A percentile compares a stretch with the other conserved stretches of the same genome.
Evolutionary conservation across 345 rosid species (phyloP).

Genomic region (Heritiera fomes): DNA sequence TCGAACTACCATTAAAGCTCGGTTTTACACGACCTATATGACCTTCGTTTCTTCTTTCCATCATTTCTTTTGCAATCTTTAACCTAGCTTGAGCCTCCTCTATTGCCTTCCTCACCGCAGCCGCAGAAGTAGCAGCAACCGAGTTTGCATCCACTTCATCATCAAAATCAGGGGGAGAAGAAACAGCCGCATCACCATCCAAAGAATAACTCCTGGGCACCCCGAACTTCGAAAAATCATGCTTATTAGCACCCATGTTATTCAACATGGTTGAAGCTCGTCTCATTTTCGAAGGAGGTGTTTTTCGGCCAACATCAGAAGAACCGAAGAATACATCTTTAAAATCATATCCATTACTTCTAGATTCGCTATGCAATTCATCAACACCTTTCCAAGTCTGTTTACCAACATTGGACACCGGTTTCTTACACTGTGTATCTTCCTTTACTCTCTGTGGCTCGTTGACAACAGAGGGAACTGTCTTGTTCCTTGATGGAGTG

Average conservation of each 20-base stretch:
- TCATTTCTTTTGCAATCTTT: conserved; percentile 68
- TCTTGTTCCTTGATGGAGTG: conserved; percentile 32
- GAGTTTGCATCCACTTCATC: conserved; percentile 75
- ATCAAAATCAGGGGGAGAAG: conserved; percentile 63
- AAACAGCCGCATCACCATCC: conserved; percentile 38
- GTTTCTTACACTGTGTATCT: conserved; percentile 31
- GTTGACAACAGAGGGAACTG: conserved; percentile 30
- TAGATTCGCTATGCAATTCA: conserved; percentile 31
- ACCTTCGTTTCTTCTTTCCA: conserved; percentile 70
- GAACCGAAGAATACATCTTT: conserved; percentile 40
- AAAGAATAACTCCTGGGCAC: conserved; percentile 37
- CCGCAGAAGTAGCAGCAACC: conserved; percentile 82
- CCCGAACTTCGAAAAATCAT: conserved; percentile 35
- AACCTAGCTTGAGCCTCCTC: conserved; percentile 85
- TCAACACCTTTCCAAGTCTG: conserved; percentile 24
- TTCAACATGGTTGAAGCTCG: conserved; percentile 32
- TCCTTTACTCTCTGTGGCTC: conserved; percentile 32
- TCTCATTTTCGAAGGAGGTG: conserved; percentile 33
- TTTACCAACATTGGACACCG: conserved; percentile 29
- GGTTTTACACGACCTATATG: conserved; percentile 39
- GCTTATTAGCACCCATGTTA: conserved; percentile 26
- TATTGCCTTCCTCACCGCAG: conserved; percentile 82
- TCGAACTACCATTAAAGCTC: conserved; percentile 36
- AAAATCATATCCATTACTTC: conserved; percentile 38
- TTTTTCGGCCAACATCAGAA: conserved; percentile 36